phyloP scores from a whole-genome alignment of 179 eudicot species.

The Corrigiola litoralis region DNA sequence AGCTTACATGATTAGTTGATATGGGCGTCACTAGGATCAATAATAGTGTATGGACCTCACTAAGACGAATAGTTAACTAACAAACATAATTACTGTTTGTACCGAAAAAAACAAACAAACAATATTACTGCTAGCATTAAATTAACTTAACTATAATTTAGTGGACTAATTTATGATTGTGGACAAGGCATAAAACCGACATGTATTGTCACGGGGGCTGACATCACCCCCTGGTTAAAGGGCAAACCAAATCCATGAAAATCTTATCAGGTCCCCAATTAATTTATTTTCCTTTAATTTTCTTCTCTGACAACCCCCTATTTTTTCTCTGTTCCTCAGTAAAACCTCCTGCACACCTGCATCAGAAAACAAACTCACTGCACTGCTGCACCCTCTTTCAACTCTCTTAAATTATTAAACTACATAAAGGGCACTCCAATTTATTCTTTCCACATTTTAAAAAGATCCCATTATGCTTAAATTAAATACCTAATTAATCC shows the following conservation, averaged over 20 bases:
- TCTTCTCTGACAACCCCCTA: background rate
- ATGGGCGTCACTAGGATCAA: too few species aligned
- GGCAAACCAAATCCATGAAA: slow-evolving; percentile 20
- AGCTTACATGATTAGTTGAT: too few species aligned
- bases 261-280: slow-evolving; percentile 13
- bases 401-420: slow-evolving; percentile 2
- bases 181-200: slow-evolving; percentile 26
- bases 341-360: slow-evolving; percentile 20
- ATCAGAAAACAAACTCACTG: slow-evolving; percentile 17
- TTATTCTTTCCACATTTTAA: background rate
- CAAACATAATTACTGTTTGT: background rate
- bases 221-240: slow-evolving; percentile 11
- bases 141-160: too few species aligned
- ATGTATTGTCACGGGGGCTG: slow-evolving; percentile 28
- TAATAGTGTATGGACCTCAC: background rate
- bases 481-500: too few species aligned
- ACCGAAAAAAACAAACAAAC: too few species aligned
- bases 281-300: background rate
- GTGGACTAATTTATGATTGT: background rate
- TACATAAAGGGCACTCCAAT: background rate
- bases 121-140: too few species aligned
- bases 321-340: slow-evolving; percentile 7
- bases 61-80: background rate
- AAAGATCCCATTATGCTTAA: background rate
- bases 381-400: slow-evolving; percentile 21